Evolutionary conservation across 371 early-diverging fungal genomes (phyloP), one percentile per base, ranked within the genome.

Genomic region (Mucor saturninus): DNA sequence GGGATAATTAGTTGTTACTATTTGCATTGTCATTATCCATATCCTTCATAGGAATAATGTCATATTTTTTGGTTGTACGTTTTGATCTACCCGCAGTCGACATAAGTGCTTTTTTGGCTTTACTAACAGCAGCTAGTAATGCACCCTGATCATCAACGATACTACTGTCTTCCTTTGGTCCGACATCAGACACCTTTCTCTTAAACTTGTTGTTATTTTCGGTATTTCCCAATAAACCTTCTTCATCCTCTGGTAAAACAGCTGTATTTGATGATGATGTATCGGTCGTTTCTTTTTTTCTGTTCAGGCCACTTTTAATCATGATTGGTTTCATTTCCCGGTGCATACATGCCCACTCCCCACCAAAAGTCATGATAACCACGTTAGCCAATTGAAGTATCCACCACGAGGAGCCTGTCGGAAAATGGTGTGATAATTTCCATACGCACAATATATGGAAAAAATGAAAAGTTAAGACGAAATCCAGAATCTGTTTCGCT

Each of bases 281-380:
- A 51, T 42, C 53, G n/a, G n/a, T 54, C 31, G n/a, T 50, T 51
- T 42, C 15, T 40, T 26, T 40, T 21, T 51, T 54, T 45, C 49
- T 48, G 54, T 62, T 70, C 21, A 64, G 76, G 2, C 61, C 62
- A 30, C 68, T 55, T 21, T 67, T 76, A 8, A 92, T 74, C 50
- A 82, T 51, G 59, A 95, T 93, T 2, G 95, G 95, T 63, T 90
- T 87, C 86, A 93, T 83, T 67, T 95, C 95, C 65, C 77, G 69
- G 53, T 83, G 86, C 90, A 91, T 90, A 69, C 93, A 93, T 31
- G 91, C 85, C 74, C 91, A 87, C 68, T 95, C 93, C 5, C 91
- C 92, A 11, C 91, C 92, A 56, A 93, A 65, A 10, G 89, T 86
- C 83, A 89, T 88, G 51, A 90, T 76, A 2, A 74, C 72, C 11